Percentiles rank a stretch among this genome's conserved stretches.
Conservation (phyloP, 306 rosid genomes). For the Cucumis sativus region Cucumber_9930_V3 NC_026655.2:4098001-4098500, state of each 20-base stretch:
- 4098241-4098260: conserved; percentile 58
- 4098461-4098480: conserved; percentile 34
- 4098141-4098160: conserved; percentile 36
- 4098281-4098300: conserved; percentile 55
- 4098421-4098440: conserved; percentile 25
- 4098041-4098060: conserved; percentile 7
- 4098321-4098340: conserved; percentile 63
- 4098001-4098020: conserved; percentile 67
- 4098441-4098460: conserved; percentile 29
- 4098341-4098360: conserved; percentile 46
- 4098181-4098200: conserved; percentile 77
- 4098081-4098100: neutral
- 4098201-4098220: conserved; percentile 95
- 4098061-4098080: neutral
- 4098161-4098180: conserved; percentile 88
- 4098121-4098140: neutral
- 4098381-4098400: conserved; percentile 56
- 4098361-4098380: conserved; percentile 40
- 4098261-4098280: conserved; percentile 55
- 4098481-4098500: conserved; percentile 52
- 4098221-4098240: conserved; percentile 83
- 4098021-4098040: conserved; percentile 92
- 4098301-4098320: conserved; percentile 42
- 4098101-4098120: neutral
- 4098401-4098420: conserved; percentile 32